phyloP scores from a whole-genome alignment of 2,329 filamentous ascomycete genomes.

The Colletotrichum aenigma region DNA sequence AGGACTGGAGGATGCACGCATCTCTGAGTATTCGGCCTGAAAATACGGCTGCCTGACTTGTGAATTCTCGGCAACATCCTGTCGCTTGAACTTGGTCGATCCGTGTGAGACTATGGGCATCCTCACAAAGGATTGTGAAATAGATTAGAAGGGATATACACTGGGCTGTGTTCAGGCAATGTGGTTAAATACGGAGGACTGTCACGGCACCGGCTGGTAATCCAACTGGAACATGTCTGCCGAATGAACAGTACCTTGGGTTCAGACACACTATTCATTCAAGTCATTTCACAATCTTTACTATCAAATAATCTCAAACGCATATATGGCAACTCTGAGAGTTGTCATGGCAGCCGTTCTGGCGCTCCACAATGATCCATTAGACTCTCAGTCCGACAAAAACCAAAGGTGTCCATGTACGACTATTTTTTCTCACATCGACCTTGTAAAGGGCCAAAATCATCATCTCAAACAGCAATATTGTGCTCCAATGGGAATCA shows the following conservation, averaged over 20 bases:
- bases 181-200: not conserved
- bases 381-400: not conserved
- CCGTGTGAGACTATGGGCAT: not conserved
- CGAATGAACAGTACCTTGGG: not conserved
- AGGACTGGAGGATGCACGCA: not conserved
- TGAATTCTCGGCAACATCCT: not conserved
- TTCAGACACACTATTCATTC: not conserved
- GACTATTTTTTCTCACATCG: not conserved
- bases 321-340: not conserved
- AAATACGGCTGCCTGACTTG: not conserved
- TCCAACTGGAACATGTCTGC: not conserved
- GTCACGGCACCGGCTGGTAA: not conserved
- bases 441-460: not conserved
- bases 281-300: accelerated
- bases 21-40: not conserved
- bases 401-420: not conserved
- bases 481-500: not conserved
- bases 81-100: not conserved
- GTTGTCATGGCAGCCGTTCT: not conserved
- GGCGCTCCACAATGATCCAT: not conserved
- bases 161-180: not conserved
- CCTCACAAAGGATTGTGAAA: not conserved
- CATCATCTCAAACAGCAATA: not conserved
- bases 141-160: not conserved
- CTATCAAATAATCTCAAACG: not conserved